These are phyloP conservation scores for Hanseniaspora meyeri DNA, from an alignment of 805 yeast genomes.

Conservation along the genomic window DNA sequence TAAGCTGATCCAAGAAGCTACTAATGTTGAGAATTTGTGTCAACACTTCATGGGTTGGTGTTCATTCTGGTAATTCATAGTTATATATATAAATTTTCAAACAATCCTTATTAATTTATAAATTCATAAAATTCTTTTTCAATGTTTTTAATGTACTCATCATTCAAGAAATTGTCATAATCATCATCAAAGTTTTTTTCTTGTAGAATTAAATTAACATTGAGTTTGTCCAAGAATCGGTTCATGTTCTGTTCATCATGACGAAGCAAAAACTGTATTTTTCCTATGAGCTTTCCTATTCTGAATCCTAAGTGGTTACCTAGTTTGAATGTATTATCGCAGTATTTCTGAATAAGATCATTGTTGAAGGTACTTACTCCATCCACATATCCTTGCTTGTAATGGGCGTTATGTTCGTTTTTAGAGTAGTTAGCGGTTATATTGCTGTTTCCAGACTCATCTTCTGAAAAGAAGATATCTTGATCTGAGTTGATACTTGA, in stretches of 20 bases:
- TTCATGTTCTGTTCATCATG: conserved; percentile 17
- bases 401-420: conserved; percentile 48
- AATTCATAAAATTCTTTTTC: conserved; percentile 19
- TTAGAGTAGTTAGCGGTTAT: conserved; percentile 18
- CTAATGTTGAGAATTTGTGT: conserved; percentile 87
- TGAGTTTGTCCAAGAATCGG: conserved; percentile 37
- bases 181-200: conserved; percentile 42
- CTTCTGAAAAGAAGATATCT: conserved; percentile 22
- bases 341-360: conserved; percentile 59
- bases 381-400: conserved; percentile 70
- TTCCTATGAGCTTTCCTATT: conserved; percentile 56
- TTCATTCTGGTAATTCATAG: conserved; percentile 67
- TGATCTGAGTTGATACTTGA: conserved; percentile 6
- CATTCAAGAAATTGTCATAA: conserved; percentile 27
- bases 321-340: conserved; percentile 62
- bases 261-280: conserved; percentile 28
- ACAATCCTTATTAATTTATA: conserved; percentile 7
- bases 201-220: conserved; percentile 46
- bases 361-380: conserved; percentile 65
- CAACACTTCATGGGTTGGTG: conserved; percentile 99
- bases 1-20: conserved; percentile 85
- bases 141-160: conserved; percentile 36
- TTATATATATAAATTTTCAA: background rate
- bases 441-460: conserved; percentile 14
- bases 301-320: conserved; percentile 61